A percentile compares a stretch with the other conserved stretches of the same genome.
phyloP scores from a whole-genome alignment of 106 monocot species.

The Allium sativum region DNA sequence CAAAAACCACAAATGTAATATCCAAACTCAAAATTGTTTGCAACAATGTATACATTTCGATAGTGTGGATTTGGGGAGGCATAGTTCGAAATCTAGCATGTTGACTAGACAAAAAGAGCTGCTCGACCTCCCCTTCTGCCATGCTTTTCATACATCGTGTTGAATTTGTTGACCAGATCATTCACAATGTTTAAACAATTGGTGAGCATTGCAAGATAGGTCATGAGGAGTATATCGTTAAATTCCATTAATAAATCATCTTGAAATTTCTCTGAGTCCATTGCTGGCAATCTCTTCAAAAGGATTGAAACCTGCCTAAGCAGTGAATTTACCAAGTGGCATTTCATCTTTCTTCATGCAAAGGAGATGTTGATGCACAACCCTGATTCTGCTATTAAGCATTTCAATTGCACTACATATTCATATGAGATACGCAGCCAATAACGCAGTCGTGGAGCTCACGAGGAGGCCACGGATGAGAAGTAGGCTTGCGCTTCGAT shows the following conservation, averaged over 20 bases:
- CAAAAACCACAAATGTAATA: no score
- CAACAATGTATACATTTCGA: no score
- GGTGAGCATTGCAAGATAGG: conserved; percentile 94
- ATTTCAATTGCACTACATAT: conserved; percentile 99
- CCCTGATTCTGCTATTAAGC: no score
- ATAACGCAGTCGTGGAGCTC: no score
- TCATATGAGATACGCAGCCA: conserved; percentile 97
- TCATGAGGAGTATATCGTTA: conserved; percentile 87
- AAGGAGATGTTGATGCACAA: conserved; percentile 83
- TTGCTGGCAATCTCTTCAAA: conserved; percentile 84
- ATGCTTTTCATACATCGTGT: conserved; percentile 57
- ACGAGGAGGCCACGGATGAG: no score
- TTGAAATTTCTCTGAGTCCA: conserved; percentile 96
- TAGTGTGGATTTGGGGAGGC: no score
- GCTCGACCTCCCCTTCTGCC: conserved; percentile 74
- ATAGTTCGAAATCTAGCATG: no score
- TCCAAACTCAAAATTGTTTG: no score
- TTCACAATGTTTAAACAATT: conserved; percentile 92
- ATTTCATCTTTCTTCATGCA: conserved; percentile 67
- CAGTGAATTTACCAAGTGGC: conserved; percentile 82
- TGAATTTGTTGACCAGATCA: conserved; percentile 90
- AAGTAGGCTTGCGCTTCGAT: no score
- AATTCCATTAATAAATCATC: conserved; percentile 98
- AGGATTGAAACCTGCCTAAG: conserved; percentile 97
- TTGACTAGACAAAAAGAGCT: conserved; percentile 66